These are phyloP conservation scores for Oidiodendron maius DNA, from an alignment of 495 filamentous ascomycete species.

Conservation along the genomic window DNA sequence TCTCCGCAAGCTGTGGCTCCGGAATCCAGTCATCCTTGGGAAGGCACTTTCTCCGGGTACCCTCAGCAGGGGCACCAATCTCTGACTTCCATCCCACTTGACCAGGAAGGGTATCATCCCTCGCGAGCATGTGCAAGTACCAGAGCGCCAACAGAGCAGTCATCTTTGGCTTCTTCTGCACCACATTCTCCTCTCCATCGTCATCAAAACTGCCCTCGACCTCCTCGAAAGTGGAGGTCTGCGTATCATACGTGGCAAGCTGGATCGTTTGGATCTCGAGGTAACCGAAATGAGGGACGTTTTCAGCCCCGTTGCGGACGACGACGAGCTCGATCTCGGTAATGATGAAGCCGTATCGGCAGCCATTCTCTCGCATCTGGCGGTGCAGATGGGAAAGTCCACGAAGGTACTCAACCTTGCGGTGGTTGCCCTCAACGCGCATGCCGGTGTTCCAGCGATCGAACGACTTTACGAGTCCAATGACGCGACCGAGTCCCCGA, in stretches of 20 bases:
- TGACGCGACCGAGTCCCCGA: slow-evolving; percentile 48
- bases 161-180: slow-evolving; percentile 47
- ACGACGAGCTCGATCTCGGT: slow-evolving; percentile 92
- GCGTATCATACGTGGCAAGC: slow-evolving; percentile 31
- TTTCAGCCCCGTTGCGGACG: slow-evolving; percentile 70
- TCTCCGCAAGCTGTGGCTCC: slow-evolving; percentile 73
- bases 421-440: slow-evolving; percentile 73
- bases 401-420: slow-evolving; percentile 78
- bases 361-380: slow-evolving; percentile 87
- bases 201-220: slow-evolving; percentile 20
- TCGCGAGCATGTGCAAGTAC: slow-evolving; percentile 80
- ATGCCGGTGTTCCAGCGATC: slow-evolving; percentile 92
- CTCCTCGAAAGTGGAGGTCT: slow-evolving; percentile 15
- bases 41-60: slow-evolving; percentile 65
- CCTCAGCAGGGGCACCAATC: slow-evolving; percentile 73
- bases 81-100: slow-evolving; percentile 68
- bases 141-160: slow-evolving; percentile 81
- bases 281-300: slow-evolving; percentile 74
- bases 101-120: slow-evolving; percentile 59
- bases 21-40: slow-evolving; percentile 83
- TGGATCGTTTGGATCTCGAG: slow-evolving; percentile 67
- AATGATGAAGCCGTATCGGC: slow-evolving; percentile 90
- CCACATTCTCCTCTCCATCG: slow-evolving; percentile 26
- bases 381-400: slow-evolving; percentile 79
- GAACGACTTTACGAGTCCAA: slow-evolving; percentile 83